Conservation (phyloP, 495 filamentous ascomycete genomes). For the Neohortaea acidophila region DNA sequence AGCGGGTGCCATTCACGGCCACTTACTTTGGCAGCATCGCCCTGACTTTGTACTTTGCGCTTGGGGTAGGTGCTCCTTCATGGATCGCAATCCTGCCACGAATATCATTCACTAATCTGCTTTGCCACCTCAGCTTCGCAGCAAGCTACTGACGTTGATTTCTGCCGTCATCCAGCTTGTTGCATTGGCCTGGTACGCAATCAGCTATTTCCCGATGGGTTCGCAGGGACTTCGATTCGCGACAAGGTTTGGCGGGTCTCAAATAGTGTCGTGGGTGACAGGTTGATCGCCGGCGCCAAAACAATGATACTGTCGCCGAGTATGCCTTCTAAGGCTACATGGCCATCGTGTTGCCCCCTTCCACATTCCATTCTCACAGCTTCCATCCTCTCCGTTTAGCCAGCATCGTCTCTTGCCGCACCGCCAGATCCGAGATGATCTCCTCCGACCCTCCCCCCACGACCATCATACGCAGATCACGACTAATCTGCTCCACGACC, state of each 20-base stretch:
- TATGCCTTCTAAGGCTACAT: no score
- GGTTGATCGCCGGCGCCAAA: no score
- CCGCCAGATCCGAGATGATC: slow-evolving; percentile 26
- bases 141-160: slow-evolving; percentile 65
- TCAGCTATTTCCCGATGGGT: slow-evolving; percentile 98
- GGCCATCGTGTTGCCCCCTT: no score
- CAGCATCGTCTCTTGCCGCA: slow-evolving; percentile 16
- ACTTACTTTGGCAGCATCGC: slow-evolving; percentile 93
- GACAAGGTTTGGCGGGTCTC: slow-evolving; percentile 65
- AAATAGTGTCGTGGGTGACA: slow-evolving; percentile 79
- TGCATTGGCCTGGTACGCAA: slow-evolving; percentile 78
- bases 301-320: no score
- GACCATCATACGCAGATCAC: slow-evolving; percentile 28
- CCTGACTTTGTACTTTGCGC: slow-evolving; percentile 77
- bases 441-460: slow-evolving; percentile 29
- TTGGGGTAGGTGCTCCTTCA: slow-evolving; percentile 58
- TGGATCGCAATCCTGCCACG: slow-evolving; percentile 7
- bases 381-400: slow-evolving; percentile 16
- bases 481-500: slow-evolving; percentile 26
- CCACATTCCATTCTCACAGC: no score
- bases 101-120: no score
- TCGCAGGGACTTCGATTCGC: slow-evolving; percentile 75
- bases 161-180: slow-evolving; percentile 69
- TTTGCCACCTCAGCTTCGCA: slow-evolving; percentile 52
- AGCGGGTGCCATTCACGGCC: slow-evolving; percentile 83